Base-by-base conservation (phyloP, 2,329 filamentous ascomycete species). In the Neoascochyta sp. region DNA sequence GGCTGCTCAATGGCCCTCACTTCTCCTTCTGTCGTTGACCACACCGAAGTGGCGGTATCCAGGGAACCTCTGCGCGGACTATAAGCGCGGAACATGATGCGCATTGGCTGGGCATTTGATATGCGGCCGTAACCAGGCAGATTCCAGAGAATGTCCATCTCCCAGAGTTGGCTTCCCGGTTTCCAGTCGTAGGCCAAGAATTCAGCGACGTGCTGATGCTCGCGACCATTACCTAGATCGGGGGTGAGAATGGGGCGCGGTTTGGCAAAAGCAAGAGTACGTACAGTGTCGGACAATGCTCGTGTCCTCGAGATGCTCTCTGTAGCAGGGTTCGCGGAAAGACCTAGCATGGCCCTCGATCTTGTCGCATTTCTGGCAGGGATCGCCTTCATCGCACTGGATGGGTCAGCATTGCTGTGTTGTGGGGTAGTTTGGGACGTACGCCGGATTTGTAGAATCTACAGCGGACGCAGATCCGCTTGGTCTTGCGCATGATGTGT, bases 91-190 rank as follows among this genome's bases (percentile, higher is more conserved):
- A 50, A 54, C 1, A 41, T 41, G 20, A 61, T 39, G 11, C 44
- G 41, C 32, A 62, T 39, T 6, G 47, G 47, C 25, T 43, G 42
- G 8, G 45, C 42, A 5, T 44, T 44, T 4, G 38, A 40, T 34
- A 61, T 53, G 3, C 45, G 55, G 8, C 53, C 56, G 28, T 47
- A 54, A n/a, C 54, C 52, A 5, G 59, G 57, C 2, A 62, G 48
- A 19, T 56, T 57, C 59, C 59, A 63, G 7, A 54, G 31, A 9
- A 63, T 49, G 6, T 56, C 52, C 53, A 63, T 60, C 5, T 45
- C 42, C 22, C 48, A 45, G 7, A 54, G 37, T 19, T 47, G 34
- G 21, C 43, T 46, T 21, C 45, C 47, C 9, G 49, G 40, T 16
- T 51, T 36, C 52, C 52, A 61, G 17, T 51, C 50, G 22, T 57